Base-by-base conservation (phyloP, 2,329 filamentous ascomycete species). In the Colletotrichum liaoningense region DNA sequence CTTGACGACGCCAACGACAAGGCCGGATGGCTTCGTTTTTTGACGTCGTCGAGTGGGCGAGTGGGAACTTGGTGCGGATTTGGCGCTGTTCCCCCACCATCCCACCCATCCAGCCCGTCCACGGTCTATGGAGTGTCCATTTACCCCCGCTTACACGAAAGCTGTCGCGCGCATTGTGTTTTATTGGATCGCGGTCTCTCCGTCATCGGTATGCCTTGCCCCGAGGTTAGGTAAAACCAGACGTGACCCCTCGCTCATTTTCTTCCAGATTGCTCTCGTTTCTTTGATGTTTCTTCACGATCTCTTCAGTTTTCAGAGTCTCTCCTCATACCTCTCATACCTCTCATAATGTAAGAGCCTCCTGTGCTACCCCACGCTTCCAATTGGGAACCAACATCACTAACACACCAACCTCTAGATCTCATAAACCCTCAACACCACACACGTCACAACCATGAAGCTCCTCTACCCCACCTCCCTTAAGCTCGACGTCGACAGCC, bases 391-490 rank as follows among this genome's bases (percentile, higher is more conserved):
- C 9, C 9, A 5, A 9, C 14, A 3, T 24, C 5, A 16, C 65
- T 69, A 2, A 72, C 66, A 54, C 22, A 4, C 30, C 16, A 19
- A 16, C 38, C 19, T 19, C 28, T 35, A 69, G 69, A 63, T 55
- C 24, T 33, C 38, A 42, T 3, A 42, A 42, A 42, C 14, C 38
- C 38, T 33, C 8, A 33, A 19, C 3, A 46, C 8, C 24, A 19
- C 38, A 42, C n/a, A 33, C 46, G 55, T n/a, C 56, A 38, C 11
- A 77, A 83, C 67, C 64, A 90, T 90, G 89, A 93, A 93, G 84
- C 88, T 93, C 76, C 89, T 92, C 75, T 92, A 92, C 83, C 91
- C 91, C 63, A 92, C 89, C 68, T 92, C 90, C 3, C 85, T 92
- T 74, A 84, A 83, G 66, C 86, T 92, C 80, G 86, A 92, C 83